These are phyloP conservation scores for Trichosporon asahii DNA, from an alignment of 1,284 basidiomycete species.

Conservation along the genomic window DNA sequence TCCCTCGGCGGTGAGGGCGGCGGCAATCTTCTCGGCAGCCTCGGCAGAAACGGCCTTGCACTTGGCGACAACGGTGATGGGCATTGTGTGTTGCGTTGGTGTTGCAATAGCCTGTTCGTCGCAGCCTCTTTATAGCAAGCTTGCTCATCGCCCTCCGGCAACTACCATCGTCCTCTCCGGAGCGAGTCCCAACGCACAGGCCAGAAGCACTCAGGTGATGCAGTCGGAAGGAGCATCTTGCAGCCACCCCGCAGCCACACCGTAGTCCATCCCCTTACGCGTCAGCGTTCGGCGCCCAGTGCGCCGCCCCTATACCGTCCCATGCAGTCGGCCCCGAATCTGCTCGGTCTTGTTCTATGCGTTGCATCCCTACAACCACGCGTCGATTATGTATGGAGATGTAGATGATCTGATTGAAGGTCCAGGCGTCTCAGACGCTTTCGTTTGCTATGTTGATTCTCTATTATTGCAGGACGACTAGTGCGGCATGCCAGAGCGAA, in stretches of 20 bases:
- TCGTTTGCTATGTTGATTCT: neutral
- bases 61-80: constrained; percentile 2
- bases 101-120: neutral
- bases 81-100: neutral
- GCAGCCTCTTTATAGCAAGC: neutral
- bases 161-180: neutral
- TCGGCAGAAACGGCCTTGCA: constrained; percentile 2
- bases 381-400: neutral
- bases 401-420: neutral
- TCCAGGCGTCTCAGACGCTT: neutral
- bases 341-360: neutral
- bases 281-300: neutral
- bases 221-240: neutral
- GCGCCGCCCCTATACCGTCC: neutral
- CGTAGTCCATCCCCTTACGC: neutral
- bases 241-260: neutral
- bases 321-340: neutral
- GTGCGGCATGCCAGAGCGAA: neutral
- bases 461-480: neutral
- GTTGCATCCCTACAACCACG: neutral
- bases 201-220: neutral
- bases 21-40: neutral
- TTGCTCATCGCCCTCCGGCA: neutral
- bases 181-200: neutral
- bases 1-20: neutral